These are phyloP conservation scores for Fusarium luffae DNA, from an alignment of 2,329 filamentous ascomycete species.

Conservation along the genomic window DNA sequence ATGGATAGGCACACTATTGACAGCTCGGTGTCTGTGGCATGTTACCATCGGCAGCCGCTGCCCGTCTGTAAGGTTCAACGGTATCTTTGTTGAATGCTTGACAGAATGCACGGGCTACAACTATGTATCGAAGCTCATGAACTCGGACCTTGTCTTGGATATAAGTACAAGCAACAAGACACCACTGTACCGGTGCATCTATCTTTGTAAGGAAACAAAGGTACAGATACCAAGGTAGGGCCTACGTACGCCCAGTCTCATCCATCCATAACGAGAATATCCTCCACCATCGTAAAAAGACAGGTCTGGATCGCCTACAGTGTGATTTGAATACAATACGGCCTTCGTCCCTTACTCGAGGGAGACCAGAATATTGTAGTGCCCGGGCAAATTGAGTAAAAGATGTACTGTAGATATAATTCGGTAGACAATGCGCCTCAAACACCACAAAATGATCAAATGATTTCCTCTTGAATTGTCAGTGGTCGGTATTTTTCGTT, in stretches of 20 bases:
- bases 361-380: neutral
- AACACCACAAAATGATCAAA: neutral
- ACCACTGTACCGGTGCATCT: neutral
- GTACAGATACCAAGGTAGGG: neutral
- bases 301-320: slow-evolving; percentile 26
- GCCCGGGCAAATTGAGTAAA: neutral
- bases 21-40: neutral
- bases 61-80: neutral
- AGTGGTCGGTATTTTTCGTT: neutral
- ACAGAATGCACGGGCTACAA: neutral
- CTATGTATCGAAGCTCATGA: neutral
- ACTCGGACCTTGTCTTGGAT: neutral
- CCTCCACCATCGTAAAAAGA: neutral
- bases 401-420: neutral
- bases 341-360: slow-evolving; percentile 16
- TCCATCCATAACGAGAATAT: neutral
- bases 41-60: neutral
- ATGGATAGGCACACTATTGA: neutral
- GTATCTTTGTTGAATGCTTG: neutral
- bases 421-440: neutral
- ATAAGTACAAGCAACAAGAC: neutral
- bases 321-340: neutral
- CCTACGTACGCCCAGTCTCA: neutral
- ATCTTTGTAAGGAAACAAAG: neutral
- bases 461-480: neutral